These are phyloP conservation scores for Cornus kousa DNA, from an alignment of 148 eudicot species.

Conservation along the genomic window DNA sequence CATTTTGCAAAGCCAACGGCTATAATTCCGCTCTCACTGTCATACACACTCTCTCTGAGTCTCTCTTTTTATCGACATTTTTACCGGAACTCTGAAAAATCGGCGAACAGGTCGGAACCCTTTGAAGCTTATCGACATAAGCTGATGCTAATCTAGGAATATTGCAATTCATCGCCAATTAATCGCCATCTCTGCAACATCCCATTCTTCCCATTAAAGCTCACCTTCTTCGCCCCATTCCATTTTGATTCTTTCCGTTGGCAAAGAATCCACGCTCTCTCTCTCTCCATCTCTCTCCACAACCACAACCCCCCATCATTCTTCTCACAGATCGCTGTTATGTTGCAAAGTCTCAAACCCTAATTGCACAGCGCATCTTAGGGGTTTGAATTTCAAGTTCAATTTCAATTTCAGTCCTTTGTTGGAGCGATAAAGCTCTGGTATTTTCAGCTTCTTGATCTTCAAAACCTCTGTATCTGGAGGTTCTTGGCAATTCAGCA, in stretches of 20 bases:
- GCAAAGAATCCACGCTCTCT: slow-evolving; percentile 46
- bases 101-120: slow-evolving; percentile 29
- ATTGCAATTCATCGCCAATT: slow-evolving; percentile 14
- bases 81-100: slow-evolving; percentile 18
- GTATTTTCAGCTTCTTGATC: neutral
- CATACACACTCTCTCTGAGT: neutral
- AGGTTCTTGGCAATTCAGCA: neutral
- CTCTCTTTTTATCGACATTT: slow-evolving; percentile 11
- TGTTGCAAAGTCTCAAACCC: slow-evolving; percentile 16
- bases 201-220: slow-evolving; percentile 34
- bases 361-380: neutral
- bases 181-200: slow-evolving; percentile 26
- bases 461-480: slow-evolving; percentile 3
- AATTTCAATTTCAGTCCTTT: neutral
- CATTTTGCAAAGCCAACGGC: slow-evolving; percentile 46
- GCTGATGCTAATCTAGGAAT: slow-evolving; percentile 23
- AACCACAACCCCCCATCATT: neutral
- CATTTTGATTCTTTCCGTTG: slow-evolving; percentile 64
- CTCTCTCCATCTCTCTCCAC: neutral
- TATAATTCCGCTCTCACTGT: slow-evolving; percentile 24
- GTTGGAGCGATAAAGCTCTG: too few relatives aligned
- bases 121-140: neutral
- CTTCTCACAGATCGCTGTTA: neutral
- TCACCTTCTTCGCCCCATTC: slow-evolving; percentile 28
- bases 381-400: slow-evolving; percentile 15